Conservation (phyloP, 352 stramenopile genomes). For the Elongisporangium anandrum region DNA sequence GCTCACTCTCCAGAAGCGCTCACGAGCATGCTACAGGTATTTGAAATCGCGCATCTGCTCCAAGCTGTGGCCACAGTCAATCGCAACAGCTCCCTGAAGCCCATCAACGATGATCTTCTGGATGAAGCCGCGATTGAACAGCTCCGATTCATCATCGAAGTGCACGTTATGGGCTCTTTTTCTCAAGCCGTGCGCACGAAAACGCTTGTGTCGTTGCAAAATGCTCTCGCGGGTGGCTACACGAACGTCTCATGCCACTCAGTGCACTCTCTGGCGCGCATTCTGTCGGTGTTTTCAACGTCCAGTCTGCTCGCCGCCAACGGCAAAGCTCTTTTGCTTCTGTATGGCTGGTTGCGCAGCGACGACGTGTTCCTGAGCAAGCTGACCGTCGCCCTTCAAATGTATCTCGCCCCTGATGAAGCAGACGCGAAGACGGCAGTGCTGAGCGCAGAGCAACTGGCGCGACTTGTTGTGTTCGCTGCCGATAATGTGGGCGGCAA, state of each 20-base stretch:
- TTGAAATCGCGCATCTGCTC: slow-evolving; percentile 28
- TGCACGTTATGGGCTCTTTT: slow-evolving; percentile 76
- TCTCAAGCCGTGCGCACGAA: slow-evolving; percentile 53
- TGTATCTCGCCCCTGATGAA: slow-evolving; percentile 8
- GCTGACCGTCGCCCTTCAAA: slow-evolving; percentile 13
- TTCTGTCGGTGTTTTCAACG: slow-evolving; percentile 50
- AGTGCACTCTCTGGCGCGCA: slow-evolving; percentile 34
- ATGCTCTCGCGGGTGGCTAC: slow-evolving; percentile 58
- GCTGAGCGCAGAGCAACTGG: slow-evolving; percentile 28
- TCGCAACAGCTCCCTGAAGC: background rate
- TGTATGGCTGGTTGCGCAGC: slow-evolving; percentile 26
- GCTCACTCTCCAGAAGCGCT: slow-evolving; percentile 74
- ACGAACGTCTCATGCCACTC: slow-evolving; percentile 23
- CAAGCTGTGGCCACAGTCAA: background rate
- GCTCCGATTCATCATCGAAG: slow-evolving; percentile 65
- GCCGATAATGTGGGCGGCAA: slow-evolving; percentile 11
- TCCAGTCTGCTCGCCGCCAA: slow-evolving; percentile 21
- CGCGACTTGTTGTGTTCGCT: slow-evolving; percentile 41
- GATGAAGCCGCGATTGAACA: slow-evolving; percentile 32
- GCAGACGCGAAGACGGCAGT: background rate
- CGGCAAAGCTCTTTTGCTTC: slow-evolving; percentile 19
- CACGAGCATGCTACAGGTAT: slow-evolving; percentile 58
- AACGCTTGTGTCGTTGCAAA: slow-evolving; percentile 38
- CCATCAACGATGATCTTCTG: slow-evolving; percentile 12
- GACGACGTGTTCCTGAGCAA: slow-evolving; percentile 7